Evolutionary conservation across 1,284 basidiomycete genomes (phyloP).

Genomic region (Cutaneotrichosporon cyanovorans): DNA sequence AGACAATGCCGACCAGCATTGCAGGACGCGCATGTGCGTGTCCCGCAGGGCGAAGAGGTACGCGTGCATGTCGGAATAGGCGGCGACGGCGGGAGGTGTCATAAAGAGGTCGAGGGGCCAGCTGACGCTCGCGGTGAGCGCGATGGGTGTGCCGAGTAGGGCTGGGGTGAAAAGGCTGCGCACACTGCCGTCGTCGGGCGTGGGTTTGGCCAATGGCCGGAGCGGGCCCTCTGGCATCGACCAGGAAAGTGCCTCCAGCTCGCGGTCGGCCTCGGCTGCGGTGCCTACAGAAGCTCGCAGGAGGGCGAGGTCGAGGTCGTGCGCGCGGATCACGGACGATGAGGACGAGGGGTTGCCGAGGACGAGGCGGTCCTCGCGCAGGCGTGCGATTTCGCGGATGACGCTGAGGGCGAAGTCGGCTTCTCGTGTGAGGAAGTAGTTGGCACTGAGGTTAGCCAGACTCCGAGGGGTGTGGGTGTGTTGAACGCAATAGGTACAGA

Average conservation of each 20-base stretch:
- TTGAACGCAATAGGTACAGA: too few relatives aligned
- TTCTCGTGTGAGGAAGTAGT: slow-evolving; percentile 79
- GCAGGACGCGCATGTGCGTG: slow-evolving; percentile 68
- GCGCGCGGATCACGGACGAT: slow-evolving; percentile 59
- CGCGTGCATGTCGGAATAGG: slow-evolving; percentile 69
- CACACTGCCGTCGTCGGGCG: slow-evolving; percentile 21
- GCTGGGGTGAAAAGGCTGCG: slow-evolving; percentile 58
- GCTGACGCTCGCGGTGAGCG: slow-evolving; percentile 59
- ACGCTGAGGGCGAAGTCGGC: slow-evolving; percentile 73
- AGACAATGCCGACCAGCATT: slow-evolving; percentile 73
- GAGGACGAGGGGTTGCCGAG: slow-evolving; percentile 55
- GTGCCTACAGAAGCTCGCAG: slow-evolving; percentile 76
- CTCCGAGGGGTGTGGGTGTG: too few relatives aligned
- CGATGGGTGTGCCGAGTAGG: slow-evolving; percentile 68
- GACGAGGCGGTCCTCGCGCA: slow-evolving; percentile 56
- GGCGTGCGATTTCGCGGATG: slow-evolving; percentile 46
- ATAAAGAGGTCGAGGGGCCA: slow-evolving; percentile 89
- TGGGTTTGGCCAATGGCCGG: slow-evolving; percentile 58
- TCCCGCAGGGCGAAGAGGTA: slow-evolving; percentile 76
- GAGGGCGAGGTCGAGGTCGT: slow-evolving; percentile 51
- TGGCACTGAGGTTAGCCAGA: slow-evolving; percentile 51
- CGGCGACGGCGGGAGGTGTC: slow-evolving; percentile 61
- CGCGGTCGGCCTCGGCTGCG: slow-evolving; percentile 68
- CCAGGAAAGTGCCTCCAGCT: slow-evolving; percentile 62
- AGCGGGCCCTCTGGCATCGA: slow-evolving; percentile 67